Evolutionary conservation across 495 filamentous ascomycete genomes (phyloP).

Genomic region (Aspergillus affinis): DNA sequence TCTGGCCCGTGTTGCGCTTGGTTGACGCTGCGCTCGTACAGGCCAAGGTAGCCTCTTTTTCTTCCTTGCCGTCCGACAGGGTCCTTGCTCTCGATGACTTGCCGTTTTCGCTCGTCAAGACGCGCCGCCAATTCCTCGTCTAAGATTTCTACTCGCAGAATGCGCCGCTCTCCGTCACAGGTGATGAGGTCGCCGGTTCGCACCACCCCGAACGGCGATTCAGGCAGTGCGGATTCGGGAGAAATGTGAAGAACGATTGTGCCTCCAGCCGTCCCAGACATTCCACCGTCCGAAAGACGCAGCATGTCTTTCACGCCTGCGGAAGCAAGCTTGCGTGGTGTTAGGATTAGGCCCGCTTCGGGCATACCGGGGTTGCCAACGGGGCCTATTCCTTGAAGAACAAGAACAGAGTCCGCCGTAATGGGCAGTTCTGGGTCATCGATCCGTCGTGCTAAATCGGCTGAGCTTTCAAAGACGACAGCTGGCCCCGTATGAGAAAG

Average conservation of each 20-base stretch:
- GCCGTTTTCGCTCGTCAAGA: constrained; percentile 34
- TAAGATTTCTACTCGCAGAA: constrained; percentile 46
- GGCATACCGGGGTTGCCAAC: constrained; percentile 69
- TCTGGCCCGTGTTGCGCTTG: constrained; percentile 64
- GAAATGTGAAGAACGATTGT: constrained; percentile 67
- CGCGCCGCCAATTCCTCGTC: constrained; percentile 47
- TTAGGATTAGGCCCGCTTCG: constrained; percentile 58
- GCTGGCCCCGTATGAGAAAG: constrained; percentile 55
- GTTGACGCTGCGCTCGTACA: constrained; percentile 65
- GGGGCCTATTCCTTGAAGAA: constrained; percentile 62
- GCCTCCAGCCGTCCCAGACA: constrained; percentile 68
- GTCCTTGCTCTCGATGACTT: constrained; percentile 12
- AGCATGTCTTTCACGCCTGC: constrained; percentile 65
- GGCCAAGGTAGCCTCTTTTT: constrained; percentile 59
- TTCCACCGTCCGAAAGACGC: constrained; percentile 62
- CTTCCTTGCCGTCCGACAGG: constrained; percentile 34
- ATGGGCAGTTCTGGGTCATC: constrained; percentile 56
- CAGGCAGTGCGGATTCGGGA: constrained; percentile 58
- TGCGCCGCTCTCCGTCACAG: constrained; percentile 50
- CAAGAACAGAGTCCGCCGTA: constrained; percentile 51
- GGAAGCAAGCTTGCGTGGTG: constrained; percentile 59
- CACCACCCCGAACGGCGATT: constrained; percentile 57
- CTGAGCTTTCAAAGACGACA: constrained; percentile 58
- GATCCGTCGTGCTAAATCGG: constrained; percentile 57
- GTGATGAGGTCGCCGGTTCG: constrained; percentile 57